Conservation (phyloP, 148 eudicot species). For the Pharnaceum exiguum region DNA sequence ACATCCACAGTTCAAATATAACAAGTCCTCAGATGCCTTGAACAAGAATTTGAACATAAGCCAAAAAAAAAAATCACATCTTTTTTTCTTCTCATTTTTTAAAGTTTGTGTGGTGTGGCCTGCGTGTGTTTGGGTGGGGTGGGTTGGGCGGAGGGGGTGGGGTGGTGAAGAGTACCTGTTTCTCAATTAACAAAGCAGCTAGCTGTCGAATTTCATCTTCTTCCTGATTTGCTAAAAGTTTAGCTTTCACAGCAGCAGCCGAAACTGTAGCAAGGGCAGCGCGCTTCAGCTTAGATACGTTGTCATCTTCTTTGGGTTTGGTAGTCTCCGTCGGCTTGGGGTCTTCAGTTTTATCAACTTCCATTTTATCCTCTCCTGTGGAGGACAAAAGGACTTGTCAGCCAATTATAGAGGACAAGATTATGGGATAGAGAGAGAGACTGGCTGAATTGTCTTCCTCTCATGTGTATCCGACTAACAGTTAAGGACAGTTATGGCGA, state of each 20-base stretch:
- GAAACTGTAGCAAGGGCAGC: constrained; percentile 80
- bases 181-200: constrained; percentile 68
- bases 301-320: constrained; percentile 29
- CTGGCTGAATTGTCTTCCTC: too few relatives aligned
- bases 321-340: constrained; percentile 14
- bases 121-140: not conserved
- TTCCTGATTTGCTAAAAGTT: constrained; percentile 86
- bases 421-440: too few relatives aligned
- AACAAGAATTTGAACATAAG: too few relatives aligned
- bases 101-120: not conserved
- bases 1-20: too few relatives aligned
- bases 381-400: not conserved
- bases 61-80: too few relatives aligned
- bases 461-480: too few relatives aligned
- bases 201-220: constrained; percentile 85
- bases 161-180: constrained; percentile 53
- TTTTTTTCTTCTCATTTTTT: not conserved
- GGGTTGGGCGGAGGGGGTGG: not conserved
- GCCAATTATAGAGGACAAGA: constrained; percentile 9
- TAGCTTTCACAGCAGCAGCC: constrained; percentile 95
- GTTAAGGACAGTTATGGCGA: too few relatives aligned
- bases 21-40: too few relatives aligned
- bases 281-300: constrained; percentile 50
- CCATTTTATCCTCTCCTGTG: constrained; percentile 30
- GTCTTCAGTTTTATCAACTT: constrained; percentile 31